Percentiles rank a stretch among this genome's conserved stretches.
Evolutionary conservation across 2,329 filamentous ascomycete species (phyloP).

Genomic region (Pseudopyrenochaeta lycopersici): DNA sequence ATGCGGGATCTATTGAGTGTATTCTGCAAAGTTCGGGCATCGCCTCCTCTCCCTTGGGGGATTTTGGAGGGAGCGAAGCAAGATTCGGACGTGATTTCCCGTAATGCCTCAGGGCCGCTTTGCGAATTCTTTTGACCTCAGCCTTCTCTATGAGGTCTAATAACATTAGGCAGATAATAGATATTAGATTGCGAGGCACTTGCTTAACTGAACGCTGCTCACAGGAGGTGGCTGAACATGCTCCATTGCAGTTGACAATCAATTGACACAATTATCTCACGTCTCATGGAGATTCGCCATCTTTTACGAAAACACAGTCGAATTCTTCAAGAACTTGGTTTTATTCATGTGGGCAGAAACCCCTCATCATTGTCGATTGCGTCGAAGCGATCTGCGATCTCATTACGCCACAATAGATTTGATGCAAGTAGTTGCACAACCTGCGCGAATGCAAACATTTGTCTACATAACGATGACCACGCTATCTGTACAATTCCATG

Average conservation of each 20-base stretch:
- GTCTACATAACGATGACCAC: no score
- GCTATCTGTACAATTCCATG: no score
- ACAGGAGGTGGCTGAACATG: not conserved
- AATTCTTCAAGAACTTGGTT: not conserved
- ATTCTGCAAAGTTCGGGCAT: no score
- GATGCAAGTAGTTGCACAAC: no score
- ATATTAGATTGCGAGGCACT: not conserved
- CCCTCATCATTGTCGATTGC: conserved; percentile 8
- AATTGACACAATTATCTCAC: no score
- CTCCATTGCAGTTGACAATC: no score
- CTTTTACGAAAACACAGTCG: not conserved
- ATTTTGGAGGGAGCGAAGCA: not conserved
- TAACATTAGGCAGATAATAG: not conserved
- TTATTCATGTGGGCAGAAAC: not conserved
- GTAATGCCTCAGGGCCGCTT: not conserved
- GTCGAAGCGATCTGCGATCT: conserved; percentile 5
- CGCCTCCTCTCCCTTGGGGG: not conserved
- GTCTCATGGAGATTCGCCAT: not conserved
- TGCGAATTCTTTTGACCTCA: not conserved
- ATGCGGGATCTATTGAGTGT: no score
- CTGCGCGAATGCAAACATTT: no score
- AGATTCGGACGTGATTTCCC: not conserved
- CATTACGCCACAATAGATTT: no score
- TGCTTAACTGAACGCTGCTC: not conserved
- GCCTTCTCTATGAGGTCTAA: not conserved